Percentiles rank a stretch among this genome's conserved stretches.
Evolutionary conservation across 176 grass and related monocot species (phyloP).

Genomic region (Thalia dealbata): DNA sequence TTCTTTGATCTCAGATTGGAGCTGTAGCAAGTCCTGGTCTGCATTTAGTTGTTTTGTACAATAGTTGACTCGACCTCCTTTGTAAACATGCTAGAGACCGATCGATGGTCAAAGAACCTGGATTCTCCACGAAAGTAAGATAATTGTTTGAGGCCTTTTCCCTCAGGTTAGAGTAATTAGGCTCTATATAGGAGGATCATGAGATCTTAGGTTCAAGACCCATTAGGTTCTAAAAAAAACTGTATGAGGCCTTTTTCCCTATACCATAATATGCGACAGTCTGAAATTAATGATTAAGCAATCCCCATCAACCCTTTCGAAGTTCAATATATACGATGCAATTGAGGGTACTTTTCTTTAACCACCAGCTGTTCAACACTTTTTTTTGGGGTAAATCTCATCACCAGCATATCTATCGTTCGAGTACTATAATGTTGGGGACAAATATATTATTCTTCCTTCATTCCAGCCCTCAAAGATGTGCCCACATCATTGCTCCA

Average conservation of each 20-base stretch:
- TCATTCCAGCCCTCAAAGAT: conserved; percentile 14
- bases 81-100: conserved; percentile 3
- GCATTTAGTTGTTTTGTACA: not conserved
- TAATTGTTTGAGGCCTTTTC: not conserved
- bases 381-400: conserved; percentile 3
- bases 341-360: too few species aligned
- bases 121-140: conserved; percentile 1
- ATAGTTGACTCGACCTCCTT: not conserved
- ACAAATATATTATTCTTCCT: conserved; percentile 16
- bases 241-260: conserved; percentile 2
- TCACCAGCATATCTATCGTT: conserved; percentile 10
- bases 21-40: not conserved
- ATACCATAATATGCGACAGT: conserved; percentile 14
- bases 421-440: conserved; percentile 11
- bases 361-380: conserved; percentile 12
- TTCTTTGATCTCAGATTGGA: not conserved
- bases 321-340: not conserved
- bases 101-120: conserved; percentile 2
- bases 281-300: not conserved
- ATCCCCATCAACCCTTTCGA: not conserved
- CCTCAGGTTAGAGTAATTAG: too few species aligned
- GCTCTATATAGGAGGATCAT: too few species aligned
- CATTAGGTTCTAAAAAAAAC: too few species aligned
- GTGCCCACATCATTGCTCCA: conserved; percentile 6
- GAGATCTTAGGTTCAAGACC: too few species aligned